phyloP scores from a whole-genome alignment of 169 alveolate species.

The Eimeria necatrix region DNA sequence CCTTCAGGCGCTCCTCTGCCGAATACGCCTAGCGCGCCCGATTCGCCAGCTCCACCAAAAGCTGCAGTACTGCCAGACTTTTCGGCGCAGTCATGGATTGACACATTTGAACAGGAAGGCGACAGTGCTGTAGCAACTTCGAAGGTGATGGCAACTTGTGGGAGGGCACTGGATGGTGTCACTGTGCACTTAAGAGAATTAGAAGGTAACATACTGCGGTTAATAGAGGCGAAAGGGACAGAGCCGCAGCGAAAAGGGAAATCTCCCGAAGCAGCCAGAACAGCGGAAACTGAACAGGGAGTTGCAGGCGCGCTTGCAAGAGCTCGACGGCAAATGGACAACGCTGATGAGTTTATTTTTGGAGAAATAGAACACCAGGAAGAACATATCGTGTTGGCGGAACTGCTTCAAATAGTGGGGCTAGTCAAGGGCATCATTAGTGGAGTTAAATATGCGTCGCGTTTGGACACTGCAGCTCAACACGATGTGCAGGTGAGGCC shows the following conservation, averaged over 20 bases:
- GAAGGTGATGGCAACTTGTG: conserved; percentile 13
- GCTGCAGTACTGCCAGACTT: conserved; percentile 17
- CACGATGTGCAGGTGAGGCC: conserved; percentile 44
- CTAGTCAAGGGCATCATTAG: background rate
- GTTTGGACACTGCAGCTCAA: background rate
- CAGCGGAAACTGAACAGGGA: conserved; percentile 6
- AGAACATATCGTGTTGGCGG: background rate
- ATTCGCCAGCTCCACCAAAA: background rate
- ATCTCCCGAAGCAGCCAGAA: background rate
- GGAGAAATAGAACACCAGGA: background rate
- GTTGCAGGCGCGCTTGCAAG: background rate
- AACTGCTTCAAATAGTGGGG: background rate
- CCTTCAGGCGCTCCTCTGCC: background rate
- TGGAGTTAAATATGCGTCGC: conserved; percentile 9
- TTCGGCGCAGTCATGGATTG: conserved; percentile 41
- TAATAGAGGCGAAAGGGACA: background rate
- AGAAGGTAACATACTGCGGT: background rate
- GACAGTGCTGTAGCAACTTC: background rate
- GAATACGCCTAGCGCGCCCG: background rate
- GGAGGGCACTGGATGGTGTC: conserved; percentile 13
- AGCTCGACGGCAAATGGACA: conserved; percentile 27
- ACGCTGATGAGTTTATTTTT: background rate
- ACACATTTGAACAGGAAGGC: conserved; percentile 6
- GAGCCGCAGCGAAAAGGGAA: background rate
- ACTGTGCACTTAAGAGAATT: background rate